Conservation (phyloP, 108 stramenopile genomes). For the Skeletonema tropicum region DNA sequence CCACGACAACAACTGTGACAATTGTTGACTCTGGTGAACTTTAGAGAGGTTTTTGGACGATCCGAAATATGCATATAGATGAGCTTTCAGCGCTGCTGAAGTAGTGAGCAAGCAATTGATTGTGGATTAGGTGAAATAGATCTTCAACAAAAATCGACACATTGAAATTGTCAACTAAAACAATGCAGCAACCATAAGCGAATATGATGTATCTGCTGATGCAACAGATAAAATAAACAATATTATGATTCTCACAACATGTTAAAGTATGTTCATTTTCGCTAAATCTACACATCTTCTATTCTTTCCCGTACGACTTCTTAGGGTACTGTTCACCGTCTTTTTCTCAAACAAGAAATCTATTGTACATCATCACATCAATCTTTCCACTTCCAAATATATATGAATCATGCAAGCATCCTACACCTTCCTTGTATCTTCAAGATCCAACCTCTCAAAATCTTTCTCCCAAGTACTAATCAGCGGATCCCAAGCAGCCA, state of each 20-base stretch:
- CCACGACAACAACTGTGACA: constrained; percentile 72
- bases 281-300: background rate
- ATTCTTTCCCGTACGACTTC: background rate
- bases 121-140: background rate
- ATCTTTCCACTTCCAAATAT: background rate
- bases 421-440: constrained; percentile 45
- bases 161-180: background rate
- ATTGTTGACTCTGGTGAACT: constrained; percentile 94
- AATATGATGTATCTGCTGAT: background rate
- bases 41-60: constrained; percentile 15
- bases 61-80: background rate
- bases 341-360: background rate
- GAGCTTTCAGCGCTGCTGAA: background rate
- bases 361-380: background rate
- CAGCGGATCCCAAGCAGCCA: constrained; percentile 50
- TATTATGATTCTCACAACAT: background rate
- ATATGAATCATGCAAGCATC: too few species aligned
- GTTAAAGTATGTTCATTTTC: background rate
- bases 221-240: background rate
- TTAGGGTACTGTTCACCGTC: background rate
- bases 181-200: background rate
- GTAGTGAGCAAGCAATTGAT: background rate
- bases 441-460: constrained; percentile 48
- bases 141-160: background rate
- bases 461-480: constrained; percentile 42